Conservation (phyloP, 441 rosid species). For the Populus trichocarpa region DNA sequence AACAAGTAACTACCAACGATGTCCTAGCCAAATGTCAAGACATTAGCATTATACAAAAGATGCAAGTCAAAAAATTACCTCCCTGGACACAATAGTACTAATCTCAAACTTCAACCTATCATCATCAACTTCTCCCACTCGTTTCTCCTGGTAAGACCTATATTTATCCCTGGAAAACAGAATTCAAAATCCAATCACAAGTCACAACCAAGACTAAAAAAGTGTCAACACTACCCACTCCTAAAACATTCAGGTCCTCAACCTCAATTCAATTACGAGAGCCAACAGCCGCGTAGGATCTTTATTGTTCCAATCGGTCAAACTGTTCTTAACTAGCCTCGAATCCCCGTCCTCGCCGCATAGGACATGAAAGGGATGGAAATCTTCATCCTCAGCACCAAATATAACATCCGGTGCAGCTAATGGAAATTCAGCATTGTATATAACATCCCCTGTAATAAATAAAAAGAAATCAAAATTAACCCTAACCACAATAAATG, state of each 20-base stretch:
- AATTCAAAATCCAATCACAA: conserved; percentile 1
- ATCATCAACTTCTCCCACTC: conserved; percentile 75
- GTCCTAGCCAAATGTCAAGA: neutral
- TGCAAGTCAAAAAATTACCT: conserved; percentile 45
- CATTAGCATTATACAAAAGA: neutral
- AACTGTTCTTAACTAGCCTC: conserved; percentile 28
- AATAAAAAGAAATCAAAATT: neutral
- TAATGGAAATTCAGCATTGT: conserved; percentile 70
- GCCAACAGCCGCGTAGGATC: conserved; percentile 59
- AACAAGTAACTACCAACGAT: neutral
- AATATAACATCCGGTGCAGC: conserved; percentile 86
- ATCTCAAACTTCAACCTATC: conserved; percentile 81
- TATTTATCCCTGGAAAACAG: conserved; percentile 58
- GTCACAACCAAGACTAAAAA: conserved; percentile 1
- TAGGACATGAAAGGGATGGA: conserved; percentile 45
- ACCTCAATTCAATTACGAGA: conserved; percentile 81
- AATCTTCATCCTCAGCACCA: conserved; percentile 74
- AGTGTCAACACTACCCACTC: neutral
- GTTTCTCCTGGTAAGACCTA: conserved; percentile 55
- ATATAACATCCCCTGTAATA: conserved; percentile 76
- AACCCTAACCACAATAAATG: neutral
- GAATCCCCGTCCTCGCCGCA: conserved; percentile 31
- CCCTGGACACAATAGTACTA: conserved; percentile 79
- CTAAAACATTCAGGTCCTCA: conserved; percentile 10
- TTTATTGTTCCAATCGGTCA: conserved; percentile 64